Conservation (phyloP, 345 rosid genomes). For the Viola odorata region DNA sequence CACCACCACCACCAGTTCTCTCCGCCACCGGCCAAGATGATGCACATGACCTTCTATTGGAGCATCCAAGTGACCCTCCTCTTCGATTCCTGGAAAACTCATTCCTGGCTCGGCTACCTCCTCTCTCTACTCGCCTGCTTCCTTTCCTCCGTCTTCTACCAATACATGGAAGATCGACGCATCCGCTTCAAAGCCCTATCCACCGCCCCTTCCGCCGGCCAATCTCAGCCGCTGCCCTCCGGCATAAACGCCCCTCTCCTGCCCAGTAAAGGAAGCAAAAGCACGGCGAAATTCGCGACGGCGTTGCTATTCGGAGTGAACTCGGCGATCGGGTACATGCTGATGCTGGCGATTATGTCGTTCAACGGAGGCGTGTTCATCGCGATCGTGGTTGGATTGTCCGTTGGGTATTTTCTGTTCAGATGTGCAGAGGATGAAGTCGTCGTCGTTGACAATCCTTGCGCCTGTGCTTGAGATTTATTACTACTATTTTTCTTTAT, state of each 20-base stretch:
- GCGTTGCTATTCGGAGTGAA: constrained; percentile 21
- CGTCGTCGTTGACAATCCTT: constrained; percentile 14
- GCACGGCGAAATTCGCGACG: constrained; percentile 6
- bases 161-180: constrained; percentile 29
- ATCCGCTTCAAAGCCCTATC: constrained; percentile 19
- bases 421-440: constrained; percentile 15
- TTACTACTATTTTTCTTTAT: too few relatives aligned
- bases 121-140: constrained; percentile 22
- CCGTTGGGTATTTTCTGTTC: constrained; percentile 20
- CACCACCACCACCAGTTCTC: neutral
- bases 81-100: constrained; percentile 26
- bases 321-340: constrained; percentile 25
- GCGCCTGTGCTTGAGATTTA: constrained; percentile 23
- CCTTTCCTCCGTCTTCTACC: constrained; percentile 26
- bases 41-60: constrained; percentile 36
- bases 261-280: neutral
- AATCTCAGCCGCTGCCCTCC: neutral
- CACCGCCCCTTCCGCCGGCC: neutral
- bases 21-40: constrained; percentile 12
- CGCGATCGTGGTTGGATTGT: constrained; percentile 19
- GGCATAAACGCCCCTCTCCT: constrained; percentile 7
- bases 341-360: constrained; percentile 31
- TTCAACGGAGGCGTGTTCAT: constrained; percentile 28
- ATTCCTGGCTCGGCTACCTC: constrained; percentile 17
- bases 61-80: constrained; percentile 22